These are phyloP conservation scores for Canavalia ensiformis DNA, from an alignment of 306 rosid species.

Conservation along the genomic window DNA sequence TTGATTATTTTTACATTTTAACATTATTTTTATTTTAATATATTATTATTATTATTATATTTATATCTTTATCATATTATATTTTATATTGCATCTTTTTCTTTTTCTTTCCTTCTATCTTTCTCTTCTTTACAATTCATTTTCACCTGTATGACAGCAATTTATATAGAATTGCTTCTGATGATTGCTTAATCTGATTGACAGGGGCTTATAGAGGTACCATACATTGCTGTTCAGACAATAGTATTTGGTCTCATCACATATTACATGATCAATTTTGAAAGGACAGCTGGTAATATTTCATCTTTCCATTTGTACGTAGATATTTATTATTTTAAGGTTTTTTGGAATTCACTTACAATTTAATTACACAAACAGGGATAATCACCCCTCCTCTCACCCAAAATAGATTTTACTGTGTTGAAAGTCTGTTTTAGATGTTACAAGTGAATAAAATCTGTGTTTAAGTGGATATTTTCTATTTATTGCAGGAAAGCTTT, in stretches of 20 bases:
- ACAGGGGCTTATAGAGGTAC: slow-evolving; percentile 94
- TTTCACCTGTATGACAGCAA: too few relatives aligned
- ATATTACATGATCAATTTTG: slow-evolving; percentile 82
- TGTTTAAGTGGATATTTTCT: slow-evolving; percentile 7
- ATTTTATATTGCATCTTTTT: too few relatives aligned
- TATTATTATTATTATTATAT: too few relatives aligned
- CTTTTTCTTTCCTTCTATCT: too few relatives aligned
- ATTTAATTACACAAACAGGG: neutral
- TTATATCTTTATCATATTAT: too few relatives aligned
- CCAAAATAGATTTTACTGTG: neutral
- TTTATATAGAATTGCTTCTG: neutral
- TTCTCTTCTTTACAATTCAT: too few relatives aligned
- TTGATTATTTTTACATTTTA: too few relatives aligned
- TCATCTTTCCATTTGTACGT: slow-evolving; percentile 10
- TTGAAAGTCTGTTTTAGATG: neutral
- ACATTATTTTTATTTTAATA: too few relatives aligned
- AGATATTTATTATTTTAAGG: neutral
- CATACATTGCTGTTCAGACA: slow-evolving; percentile 82
- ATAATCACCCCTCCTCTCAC: neutral
- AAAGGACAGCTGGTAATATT: slow-evolving; percentile 64
- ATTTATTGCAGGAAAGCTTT: slow-evolving; percentile 74
- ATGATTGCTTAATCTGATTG: slow-evolving; percentile 29
- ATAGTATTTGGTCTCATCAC: slow-evolving; percentile 76
- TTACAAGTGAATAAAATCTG: slow-evolving; percentile 13
- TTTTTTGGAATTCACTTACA: neutral